phyloP scores from a whole-genome alignment of 306 rosid species.

The Gastrolobium villosum region DNA sequence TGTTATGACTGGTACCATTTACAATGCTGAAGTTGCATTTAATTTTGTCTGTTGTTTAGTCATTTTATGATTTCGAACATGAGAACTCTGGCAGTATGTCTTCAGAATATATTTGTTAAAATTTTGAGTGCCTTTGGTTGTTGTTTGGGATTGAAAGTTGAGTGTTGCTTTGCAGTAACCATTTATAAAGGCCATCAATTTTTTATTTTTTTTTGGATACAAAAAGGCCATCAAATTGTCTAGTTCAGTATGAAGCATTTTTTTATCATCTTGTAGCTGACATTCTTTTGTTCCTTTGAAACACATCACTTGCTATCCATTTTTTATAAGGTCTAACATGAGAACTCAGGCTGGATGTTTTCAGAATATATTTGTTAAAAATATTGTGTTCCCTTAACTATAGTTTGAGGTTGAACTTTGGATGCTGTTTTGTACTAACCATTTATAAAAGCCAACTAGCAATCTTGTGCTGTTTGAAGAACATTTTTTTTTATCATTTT shows the following conservation, averaged over 20 bases:
- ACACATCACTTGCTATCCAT: neutral
- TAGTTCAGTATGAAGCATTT: neutral
- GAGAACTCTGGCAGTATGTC: slow-evolving; percentile 6
- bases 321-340: neutral
- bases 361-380: slow-evolving; percentile 31
- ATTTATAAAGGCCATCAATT: neutral
- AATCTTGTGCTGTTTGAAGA: slow-evolving; percentile 22
- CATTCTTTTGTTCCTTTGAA: slow-evolving; percentile 27
- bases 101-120: slow-evolving; percentile 25
- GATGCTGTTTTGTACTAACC: slow-evolving; percentile 6
- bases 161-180: slow-evolving; percentile 26
- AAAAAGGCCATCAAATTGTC: neutral
- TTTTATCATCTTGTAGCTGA: neutral
- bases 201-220: too few species aligned
- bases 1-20: slow-evolving; percentile 49
- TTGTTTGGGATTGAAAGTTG: slow-evolving; percentile 28
- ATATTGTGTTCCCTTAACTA: neutral
- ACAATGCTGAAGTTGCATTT: slow-evolving; percentile 29
- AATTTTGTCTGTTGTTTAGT: slow-evolving; percentile 5
- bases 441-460: slow-evolving; percentile 6
- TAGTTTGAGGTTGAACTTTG: slow-evolving; percentile 16
- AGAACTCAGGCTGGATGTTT: neutral
- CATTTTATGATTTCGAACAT: slow-evolving; percentile 22
- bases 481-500: neutral
- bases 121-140: neutral